Percentiles rank a stretch among this genome's conserved stretches.
phyloP scores from a whole-genome alignment of 306 rosid genomes.

The Prunus davidiana region DNA sequence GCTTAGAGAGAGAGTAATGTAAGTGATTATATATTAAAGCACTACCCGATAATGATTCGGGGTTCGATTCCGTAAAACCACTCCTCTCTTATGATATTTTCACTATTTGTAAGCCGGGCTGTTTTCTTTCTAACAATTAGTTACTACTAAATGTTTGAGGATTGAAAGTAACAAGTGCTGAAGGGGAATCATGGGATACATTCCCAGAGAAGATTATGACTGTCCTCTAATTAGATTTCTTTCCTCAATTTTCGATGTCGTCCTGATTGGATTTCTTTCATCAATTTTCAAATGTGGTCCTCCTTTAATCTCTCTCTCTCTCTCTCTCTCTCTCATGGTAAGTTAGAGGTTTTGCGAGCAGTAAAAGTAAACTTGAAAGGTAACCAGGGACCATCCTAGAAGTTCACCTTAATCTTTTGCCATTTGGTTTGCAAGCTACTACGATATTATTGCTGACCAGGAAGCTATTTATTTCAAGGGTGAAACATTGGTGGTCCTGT shows the following conservation, averaged over 20 bases:
- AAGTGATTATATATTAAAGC: too few species aligned
- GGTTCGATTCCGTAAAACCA: too few species aligned
- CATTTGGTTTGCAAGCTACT: neutral
- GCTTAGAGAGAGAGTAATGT: too few species aligned
- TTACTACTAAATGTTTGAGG: neutral
- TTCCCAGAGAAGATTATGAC: conserved; percentile 20
- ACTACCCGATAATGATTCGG: too few species aligned
- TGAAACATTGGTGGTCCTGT: conserved; percentile 5
- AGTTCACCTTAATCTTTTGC: neutral
- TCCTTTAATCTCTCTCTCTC: neutral
- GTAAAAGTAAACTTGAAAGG: too few species aligned
- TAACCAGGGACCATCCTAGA: neutral
- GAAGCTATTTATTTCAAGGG: neutral
- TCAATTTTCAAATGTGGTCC: neutral
- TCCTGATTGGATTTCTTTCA: conserved; percentile 26
- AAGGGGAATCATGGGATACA: neutral
- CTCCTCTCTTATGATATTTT: too few species aligned
- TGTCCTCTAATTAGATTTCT: conserved; percentile 22
- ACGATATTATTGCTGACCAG: neutral
- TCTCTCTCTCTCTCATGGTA: neutral
- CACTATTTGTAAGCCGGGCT: too few species aligned
- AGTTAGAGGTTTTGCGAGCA: too few species aligned
- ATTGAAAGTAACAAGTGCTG: conserved; percentile 31
- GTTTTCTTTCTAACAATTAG: too few species aligned
- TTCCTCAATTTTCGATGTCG: neutral